These are phyloP conservation scores for Delonix regia DNA, from an alignment of 306 rosid species.

Conservation along the genomic window DNA sequence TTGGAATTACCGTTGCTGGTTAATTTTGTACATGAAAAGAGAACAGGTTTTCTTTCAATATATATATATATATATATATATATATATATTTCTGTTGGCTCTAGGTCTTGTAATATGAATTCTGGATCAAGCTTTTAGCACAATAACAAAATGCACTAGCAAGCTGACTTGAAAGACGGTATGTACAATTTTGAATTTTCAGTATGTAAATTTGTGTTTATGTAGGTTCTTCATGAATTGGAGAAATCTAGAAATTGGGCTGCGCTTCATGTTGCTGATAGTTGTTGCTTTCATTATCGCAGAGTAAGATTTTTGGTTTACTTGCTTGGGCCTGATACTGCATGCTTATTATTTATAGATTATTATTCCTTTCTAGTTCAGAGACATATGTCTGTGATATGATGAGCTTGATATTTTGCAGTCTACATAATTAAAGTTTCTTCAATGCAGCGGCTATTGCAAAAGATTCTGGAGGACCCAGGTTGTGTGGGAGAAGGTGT, in stretches of 20 bases:
- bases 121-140: not conserved
- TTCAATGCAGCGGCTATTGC: conserved; percentile 70
- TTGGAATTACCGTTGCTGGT: conserved; percentile 92
- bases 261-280: conserved; percentile 78
- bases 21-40: conserved; percentile 68
- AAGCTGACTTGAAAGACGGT: not conserved
- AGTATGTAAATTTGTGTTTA: conserved; percentile 20
- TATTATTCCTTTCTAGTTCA: conserved; percentile 3
- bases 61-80: not conserved
- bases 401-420: conserved; percentile 30
- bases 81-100: not conserved
- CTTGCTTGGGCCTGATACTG: conserved; percentile 23
- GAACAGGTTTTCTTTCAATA: conserved; percentile 57
- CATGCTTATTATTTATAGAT: conserved; percentile 26
- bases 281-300: conserved; percentile 83
- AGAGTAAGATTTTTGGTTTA: conserved; percentile 61
- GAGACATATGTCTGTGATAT: conserved; percentile 6
- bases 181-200: not conserved
- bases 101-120: not conserved
- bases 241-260: conserved; percentile 78
- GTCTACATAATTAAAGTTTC: conserved; percentile 2
- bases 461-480: conserved; percentile 49
- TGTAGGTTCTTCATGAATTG: conserved; percentile 69
- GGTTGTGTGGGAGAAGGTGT: conserved; percentile 31
- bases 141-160: conserved; percentile 4